A percentile compares a stretch with the other conserved stretches of the same genome.
Evolutionary conservation across 2,329 filamentous ascomycete species (phyloP).

Genomic region (Neospermospora avenae): DNA sequence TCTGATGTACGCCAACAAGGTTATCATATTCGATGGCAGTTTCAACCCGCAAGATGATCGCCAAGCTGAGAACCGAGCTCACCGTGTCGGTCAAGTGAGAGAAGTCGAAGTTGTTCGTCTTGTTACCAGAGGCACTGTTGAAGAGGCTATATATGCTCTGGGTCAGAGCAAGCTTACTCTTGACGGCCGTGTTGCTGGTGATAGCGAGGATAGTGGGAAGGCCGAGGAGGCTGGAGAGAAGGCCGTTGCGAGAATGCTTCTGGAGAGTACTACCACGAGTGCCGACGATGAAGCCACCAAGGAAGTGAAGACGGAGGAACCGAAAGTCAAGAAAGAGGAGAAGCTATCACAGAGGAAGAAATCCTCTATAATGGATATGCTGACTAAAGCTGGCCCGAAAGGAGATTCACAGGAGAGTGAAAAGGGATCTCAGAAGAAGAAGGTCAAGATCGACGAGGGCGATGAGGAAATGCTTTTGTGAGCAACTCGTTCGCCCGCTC

Average conservation of each 20-base stretch:
- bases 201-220: constrained; percentile 45
- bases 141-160: constrained; percentile 88
- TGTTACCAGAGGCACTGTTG: constrained; percentile 77
- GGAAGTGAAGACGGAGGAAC: constrained; percentile 8
- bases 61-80: constrained; percentile 96
- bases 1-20: constrained; percentile 91
- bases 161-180: constrained; percentile 92
- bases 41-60: constrained; percentile 98
- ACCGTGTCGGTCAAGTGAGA: constrained; percentile 86
- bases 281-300: constrained; percentile 12
- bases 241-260: constrained; percentile 31
- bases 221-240: constrained; percentile 37
- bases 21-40: constrained; percentile 94
- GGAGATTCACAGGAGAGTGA: neutral
- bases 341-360: constrained; percentile 13
- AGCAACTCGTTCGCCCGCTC: neutral
- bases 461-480: neutral
- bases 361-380: constrained; percentile 13
- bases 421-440: neutral
- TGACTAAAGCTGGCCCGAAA: constrained; percentile 7
- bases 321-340: constrained; percentile 8
- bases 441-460: neutral
- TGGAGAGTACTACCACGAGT: constrained; percentile 24
- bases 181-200: constrained; percentile 69
- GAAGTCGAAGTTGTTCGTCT: constrained; percentile 89